These are phyloP conservation scores for Triticum turgidum DNA, from an alignment of 176 grass and related monocot species.

Conservation along the genomic window DNA sequence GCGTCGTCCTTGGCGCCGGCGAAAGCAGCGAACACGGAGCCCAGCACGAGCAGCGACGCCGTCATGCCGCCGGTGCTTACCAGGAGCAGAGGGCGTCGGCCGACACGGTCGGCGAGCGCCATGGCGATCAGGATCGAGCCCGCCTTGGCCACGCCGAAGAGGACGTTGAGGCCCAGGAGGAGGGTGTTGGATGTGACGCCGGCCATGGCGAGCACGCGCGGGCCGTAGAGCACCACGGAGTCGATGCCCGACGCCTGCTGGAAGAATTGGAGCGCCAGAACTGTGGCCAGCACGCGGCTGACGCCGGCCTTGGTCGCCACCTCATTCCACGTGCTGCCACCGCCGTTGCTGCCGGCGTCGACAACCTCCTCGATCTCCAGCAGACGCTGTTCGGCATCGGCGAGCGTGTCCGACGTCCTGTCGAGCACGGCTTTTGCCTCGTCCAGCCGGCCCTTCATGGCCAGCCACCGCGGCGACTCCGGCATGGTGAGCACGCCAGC, in stretches of 20 bases:
- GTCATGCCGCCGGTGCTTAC: constrained; percentile 62
- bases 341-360: neutral
- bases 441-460: constrained; percentile 61
- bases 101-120: constrained; percentile 49
- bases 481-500: constrained; percentile 68
- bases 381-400: constrained; percentile 45
- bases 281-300: too few relatives aligned
- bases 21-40: constrained; percentile 41
- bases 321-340: constrained; percentile 49
- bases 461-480: constrained; percentile 89
- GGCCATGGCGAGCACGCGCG: constrained; percentile 49
- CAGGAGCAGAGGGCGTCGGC: constrained; percentile 50
- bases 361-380: constrained; percentile 59
- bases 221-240: constrained; percentile 69
- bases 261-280: constrained; percentile 52
- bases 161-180: constrained; percentile 53
- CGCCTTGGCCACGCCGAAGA: constrained; percentile 61
- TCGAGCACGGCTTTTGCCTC: constrained; percentile 52
- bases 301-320: neutral
- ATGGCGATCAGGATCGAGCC: constrained; percentile 69
- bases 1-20: constrained; percentile 36
- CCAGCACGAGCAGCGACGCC: constrained; percentile 37
- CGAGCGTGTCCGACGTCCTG: constrained; percentile 55
- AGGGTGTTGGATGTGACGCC: constrained; percentile 48
- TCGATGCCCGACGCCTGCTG: constrained; percentile 69